These are phyloP conservation scores for Cylindrotheca closterium DNA, from an alignment of 108 stramenopile species.

Conservation along the genomic window DNA sequence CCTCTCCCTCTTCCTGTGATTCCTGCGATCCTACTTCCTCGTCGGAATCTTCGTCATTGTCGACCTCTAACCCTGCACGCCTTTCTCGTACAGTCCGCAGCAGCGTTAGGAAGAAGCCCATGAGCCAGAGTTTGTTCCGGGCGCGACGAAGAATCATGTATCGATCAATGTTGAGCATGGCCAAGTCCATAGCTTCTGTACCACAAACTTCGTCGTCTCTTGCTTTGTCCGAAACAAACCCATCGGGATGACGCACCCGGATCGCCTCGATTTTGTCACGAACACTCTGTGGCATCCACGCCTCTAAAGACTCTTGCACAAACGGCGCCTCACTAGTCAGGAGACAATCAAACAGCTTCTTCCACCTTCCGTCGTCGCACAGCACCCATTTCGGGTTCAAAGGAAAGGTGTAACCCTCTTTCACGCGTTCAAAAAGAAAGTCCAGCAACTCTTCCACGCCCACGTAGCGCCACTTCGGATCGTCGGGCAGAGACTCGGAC, in stretches of 20 bases:
- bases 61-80: too few relatives aligned
- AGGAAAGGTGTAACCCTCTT: slow-evolving; percentile 59
- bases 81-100: too few relatives aligned
- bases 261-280: slow-evolving; percentile 61
- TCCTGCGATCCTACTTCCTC: too few relatives aligned
- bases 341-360: slow-evolving; percentile 58
- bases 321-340: slow-evolving; percentile 23
- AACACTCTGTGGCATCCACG: slow-evolving; percentile 64
- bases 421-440: slow-evolving; percentile 31
- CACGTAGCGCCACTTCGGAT: slow-evolving; percentile 50
- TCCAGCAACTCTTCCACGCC: slow-evolving; percentile 40
- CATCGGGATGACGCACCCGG: slow-evolving; percentile 44
- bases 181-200: slow-evolving; percentile 35
- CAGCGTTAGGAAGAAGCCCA: too few relatives aligned
- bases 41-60: too few relatives aligned
- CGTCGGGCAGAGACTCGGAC: slow-evolving; percentile 33
- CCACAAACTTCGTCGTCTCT: too few relatives aligned
- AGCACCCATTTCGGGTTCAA: slow-evolving; percentile 60
- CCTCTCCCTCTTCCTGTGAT: too few relatives aligned
- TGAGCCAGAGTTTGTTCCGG: too few relatives aligned
- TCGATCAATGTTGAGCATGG: slow-evolving; percentile 18
- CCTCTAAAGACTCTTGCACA: slow-evolving; percentile 24
- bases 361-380: slow-evolving; percentile 66
- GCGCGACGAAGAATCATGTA: slow-evolving; percentile 24
- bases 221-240: too few relatives aligned